A percentile compares a stretch with the other conserved stretches of the same genome.
Conservation (phyloP, 371 early-diverging fungal genomes). For the Smittium culicis region DNA sequence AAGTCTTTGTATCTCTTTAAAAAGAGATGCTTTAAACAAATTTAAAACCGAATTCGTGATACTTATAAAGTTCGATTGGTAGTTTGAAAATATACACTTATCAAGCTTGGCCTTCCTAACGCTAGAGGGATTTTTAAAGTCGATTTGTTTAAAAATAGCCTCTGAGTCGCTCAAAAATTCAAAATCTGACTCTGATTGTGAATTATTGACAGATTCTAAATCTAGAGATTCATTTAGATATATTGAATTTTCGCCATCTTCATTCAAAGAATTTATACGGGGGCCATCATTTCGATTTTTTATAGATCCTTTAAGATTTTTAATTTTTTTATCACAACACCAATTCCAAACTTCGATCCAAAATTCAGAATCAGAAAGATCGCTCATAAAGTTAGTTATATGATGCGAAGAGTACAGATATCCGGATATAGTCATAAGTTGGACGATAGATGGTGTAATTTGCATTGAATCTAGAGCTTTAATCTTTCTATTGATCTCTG, state of each 20-base stretch:
- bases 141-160: not conserved
- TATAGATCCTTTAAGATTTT: not conserved
- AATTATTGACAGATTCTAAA: no score
- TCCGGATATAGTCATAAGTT: not conserved
- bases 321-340: not conserved
- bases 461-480: not conserved
- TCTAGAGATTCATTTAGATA: no score
- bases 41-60: not conserved
- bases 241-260: not conserved
- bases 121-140: not conserved
- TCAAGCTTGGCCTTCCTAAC: not conserved
- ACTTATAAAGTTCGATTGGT: not conserved
- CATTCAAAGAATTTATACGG: not conserved
- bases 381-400: not conserved
- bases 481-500: not conserved
- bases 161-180: not conserved
- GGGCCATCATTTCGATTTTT: not conserved
- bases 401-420: slow-evolving; percentile 6
- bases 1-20: not conserved
- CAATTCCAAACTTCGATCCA: slow-evolving; percentile 8
- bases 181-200: not conserved
- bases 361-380: slow-evolving; percentile 5
- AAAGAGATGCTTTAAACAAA: not conserved
- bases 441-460: not conserved
- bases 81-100: not conserved